Conservation (phyloP, 2,329 filamentous ascomycete species). For the Volutella citrinella region DNA sequence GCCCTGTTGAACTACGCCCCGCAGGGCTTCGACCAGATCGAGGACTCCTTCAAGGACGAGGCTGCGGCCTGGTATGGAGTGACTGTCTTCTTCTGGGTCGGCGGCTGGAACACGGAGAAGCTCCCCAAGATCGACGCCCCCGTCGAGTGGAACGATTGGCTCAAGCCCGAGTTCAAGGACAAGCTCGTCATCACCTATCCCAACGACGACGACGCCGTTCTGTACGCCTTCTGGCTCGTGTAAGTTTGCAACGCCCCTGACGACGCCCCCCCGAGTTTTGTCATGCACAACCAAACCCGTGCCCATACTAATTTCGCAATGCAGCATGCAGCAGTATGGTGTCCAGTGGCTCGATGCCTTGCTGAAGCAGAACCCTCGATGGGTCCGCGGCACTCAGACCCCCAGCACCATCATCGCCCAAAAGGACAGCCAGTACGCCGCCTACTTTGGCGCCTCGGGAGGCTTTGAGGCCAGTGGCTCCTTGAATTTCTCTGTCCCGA, state of each 20-base stretch:
- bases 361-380: constrained; percentile 45
- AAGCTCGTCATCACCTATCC: constrained; percentile 54
- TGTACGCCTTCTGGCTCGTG: constrained; percentile 49
- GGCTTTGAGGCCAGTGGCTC: constrained; percentile 13
- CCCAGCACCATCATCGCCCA: constrained; percentile 33
- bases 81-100: constrained; percentile 35
- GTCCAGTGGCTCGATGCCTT: constrained; percentile 45
- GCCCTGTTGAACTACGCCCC: constrained; percentile 49
- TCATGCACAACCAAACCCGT: too few relatives aligned
- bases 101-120: constrained; percentile 27
- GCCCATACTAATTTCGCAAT: not conserved
- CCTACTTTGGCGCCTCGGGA: constrained; percentile 30
- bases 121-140: constrained; percentile 31
- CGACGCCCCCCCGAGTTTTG: too few relatives aligned
- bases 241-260: constrained; percentile 22
- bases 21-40: constrained; percentile 40
- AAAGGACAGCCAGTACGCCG: constrained; percentile 28
- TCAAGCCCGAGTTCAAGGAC: constrained; percentile 49
- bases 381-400: constrained; percentile 50
- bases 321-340: constrained; percentile 39
- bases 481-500: constrained; percentile 29
- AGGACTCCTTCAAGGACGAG: constrained; percentile 34
- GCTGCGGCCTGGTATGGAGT: constrained; percentile 39
- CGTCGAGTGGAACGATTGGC: constrained; percentile 37
- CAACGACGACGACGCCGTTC: constrained; percentile 55